Base-by-base conservation (phyloP, 768 basidiomycete species). In the Auricularia sp. region DNA sequence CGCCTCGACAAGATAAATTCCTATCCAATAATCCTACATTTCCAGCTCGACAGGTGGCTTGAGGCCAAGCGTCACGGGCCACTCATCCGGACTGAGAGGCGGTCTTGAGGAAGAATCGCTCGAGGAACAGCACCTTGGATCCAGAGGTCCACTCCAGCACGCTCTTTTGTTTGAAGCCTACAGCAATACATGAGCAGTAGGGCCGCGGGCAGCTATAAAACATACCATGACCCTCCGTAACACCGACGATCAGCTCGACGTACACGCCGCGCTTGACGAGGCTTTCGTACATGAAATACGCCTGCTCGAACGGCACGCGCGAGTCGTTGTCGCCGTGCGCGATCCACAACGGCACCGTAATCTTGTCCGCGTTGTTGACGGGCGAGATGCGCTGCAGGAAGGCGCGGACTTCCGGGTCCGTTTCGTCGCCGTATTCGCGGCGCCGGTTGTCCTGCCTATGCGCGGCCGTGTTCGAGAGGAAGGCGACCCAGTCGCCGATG, bases 211-310 rank as follows among this genome's bases (percentile, higher is more conserved):
- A 42, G 24, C 16, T 29, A 29, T 29, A 24, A 2, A 14, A 39
- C 78, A 63, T 44, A 79, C 79, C 79, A 61, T 79, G 78, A 18
- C 79, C 78, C 64, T 80, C 78, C 62, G 75, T 73, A 64, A 76
- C 78, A 62, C 79, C 78, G 54, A 77, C 72, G 64, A 77, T 75
- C 64, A 79, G 63, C 61, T 79, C 78, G 4, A 72, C 70, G 44
- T 71, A 70, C 51, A 74, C 71, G 18, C 72, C 70, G 36, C 68
- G 74, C 34, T 69, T 65, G 21, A 66, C 63, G 16, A 76, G 73
- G 24, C 73, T 75, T 59, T 75, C 70, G 68, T 70, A 79, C 78
- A 79, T 75, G 36, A 70, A 66, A 16, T 76, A 68, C 1, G 78
- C 77, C 66, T 79, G 78, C 3, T 76, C 74, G 13, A 79, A 73